phyloP scores from a whole-genome alignment of 2,329 filamentous ascomycete genomes.

The Piedraia hortae region DNA sequence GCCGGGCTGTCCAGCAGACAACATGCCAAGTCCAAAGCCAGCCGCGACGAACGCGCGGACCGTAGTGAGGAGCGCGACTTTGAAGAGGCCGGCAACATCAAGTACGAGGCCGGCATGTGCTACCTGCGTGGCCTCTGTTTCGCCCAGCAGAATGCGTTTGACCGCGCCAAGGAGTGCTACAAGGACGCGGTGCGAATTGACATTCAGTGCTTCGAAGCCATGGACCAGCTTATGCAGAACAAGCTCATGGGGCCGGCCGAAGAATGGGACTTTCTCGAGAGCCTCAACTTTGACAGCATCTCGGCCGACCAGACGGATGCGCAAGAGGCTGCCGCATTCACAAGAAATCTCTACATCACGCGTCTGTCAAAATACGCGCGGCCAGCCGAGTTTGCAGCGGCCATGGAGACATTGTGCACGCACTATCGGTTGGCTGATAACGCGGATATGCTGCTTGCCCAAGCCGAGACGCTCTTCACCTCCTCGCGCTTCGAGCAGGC shows the following conservation, averaged over 20 bases:
- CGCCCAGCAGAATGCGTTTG: slow-evolving; percentile 90
- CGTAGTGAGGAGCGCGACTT: slow-evolving; percentile 33
- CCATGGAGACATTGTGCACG: slow-evolving; percentile 71
- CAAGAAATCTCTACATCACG: slow-evolving; percentile 87
- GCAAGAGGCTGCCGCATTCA: slow-evolving; percentile 68
- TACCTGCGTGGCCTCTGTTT: slow-evolving; percentile 82
- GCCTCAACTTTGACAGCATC: slow-evolving; percentile 71
- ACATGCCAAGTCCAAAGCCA: slow-evolving; percentile 15
- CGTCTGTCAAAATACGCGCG: slow-evolving; percentile 86
- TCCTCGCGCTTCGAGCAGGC: slow-evolving; percentile 84
- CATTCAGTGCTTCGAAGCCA: slow-evolving; percentile 93
- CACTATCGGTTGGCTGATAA: slow-evolving; percentile 76
- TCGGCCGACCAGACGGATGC: background rate
- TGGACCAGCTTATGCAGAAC: slow-evolving; percentile 94
- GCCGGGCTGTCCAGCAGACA: slow-evolving; percentile 20
- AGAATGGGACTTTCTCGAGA: slow-evolving; percentile 70
- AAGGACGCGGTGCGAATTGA: slow-evolving; percentile 92
- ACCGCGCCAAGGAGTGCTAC: slow-evolving; percentile 92
- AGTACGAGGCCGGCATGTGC: slow-evolving; percentile 93
- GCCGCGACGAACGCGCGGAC: slow-evolving; percentile 25
- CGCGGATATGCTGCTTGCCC: slow-evolving; percentile 67
- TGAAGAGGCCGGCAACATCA: slow-evolving; percentile 47
- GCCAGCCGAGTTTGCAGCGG: slow-evolving; percentile 52
- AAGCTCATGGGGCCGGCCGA: slow-evolving; percentile 69
- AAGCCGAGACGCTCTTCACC: slow-evolving; percentile 76